A percentile compares a stretch with the other conserved stretches of the same genome.
Conservation (phyloP, 441 rosid genomes). For the Eutrema salsugineum region DNA sequence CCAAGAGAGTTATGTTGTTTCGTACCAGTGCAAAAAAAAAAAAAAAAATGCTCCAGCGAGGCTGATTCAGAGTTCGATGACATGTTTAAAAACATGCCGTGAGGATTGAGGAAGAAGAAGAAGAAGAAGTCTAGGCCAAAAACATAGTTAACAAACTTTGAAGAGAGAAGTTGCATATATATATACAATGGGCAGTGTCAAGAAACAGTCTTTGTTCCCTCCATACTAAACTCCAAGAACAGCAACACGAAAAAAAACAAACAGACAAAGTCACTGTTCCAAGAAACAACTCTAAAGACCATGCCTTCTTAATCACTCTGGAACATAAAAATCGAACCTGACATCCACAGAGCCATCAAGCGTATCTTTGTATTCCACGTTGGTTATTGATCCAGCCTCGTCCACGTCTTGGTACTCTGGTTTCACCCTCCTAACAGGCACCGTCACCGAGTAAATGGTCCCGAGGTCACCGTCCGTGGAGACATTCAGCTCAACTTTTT, state of each 20-base stretch:
- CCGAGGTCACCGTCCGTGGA: constrained; percentile 86
- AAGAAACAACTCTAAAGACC: constrained; percentile 5
- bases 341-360: constrained; percentile 90
- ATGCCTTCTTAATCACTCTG: constrained; percentile 37
- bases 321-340: constrained; percentile 83
- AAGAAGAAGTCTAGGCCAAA: no score
- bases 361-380: constrained; percentile 72
- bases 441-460: constrained; percentile 89
- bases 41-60: no score
- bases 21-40: no score
- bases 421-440: constrained; percentile 91
- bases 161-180: constrained; percentile 34
- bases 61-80: no score
- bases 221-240: constrained; percentile 20
- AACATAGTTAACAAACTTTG: background rate
- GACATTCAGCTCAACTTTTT: constrained; percentile 89
- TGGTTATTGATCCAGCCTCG: constrained; percentile 63
- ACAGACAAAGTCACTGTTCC: constrained; percentile 20
- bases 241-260: constrained; percentile 12
- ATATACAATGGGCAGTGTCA: constrained; percentile 31
- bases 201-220: constrained; percentile 22
- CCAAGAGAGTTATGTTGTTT: no score
- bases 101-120: no score
- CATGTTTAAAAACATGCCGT: no score
- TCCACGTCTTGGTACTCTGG: constrained; percentile 70